Evolutionary conservation across 2,329 filamentous ascomycete genomes (phyloP), one percentile per base, ranked within the genome.

Genomic region (Epichloe baconii): DNA sequence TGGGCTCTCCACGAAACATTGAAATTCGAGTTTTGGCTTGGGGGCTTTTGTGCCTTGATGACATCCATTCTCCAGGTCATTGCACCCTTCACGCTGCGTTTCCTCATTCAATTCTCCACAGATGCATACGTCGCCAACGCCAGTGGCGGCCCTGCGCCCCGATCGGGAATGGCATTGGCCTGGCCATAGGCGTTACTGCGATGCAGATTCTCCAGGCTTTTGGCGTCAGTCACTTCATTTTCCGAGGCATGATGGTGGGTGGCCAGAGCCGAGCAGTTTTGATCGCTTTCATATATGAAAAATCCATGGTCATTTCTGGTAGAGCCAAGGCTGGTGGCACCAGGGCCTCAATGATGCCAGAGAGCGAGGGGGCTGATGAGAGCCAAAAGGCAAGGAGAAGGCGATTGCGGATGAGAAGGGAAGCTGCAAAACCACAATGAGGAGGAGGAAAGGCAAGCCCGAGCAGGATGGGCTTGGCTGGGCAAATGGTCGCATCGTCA

Each of bases 401-500:
- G 26, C 26, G 7, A 66, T 23, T 5, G 14, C 31, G 4, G 48
- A 51, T 21, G 47, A 40, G 2, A 69, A 71, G 17, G 69, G 74
- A 49, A 65, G 62, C 5, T 64, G 68, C 41, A 61, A 63, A 3
- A 66, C 66, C 49, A 62, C 67, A 15, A 65, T 71, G 47, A 66
- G 70, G 21, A 66, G 62, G 23, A 70, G 71, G 31, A 71, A 72
- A 47, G 66, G 65, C 3, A 56, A 61, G 5, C 59, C 64, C 4
- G 69, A 70, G 43, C 66, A 63, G 12, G 86, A 93, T 59, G 86
- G 85, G 3, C 74, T 80, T 21, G 93, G 91, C 23, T 97, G 91
- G 91, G 83, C 83, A 52, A 97, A 96, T 61, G 93, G 93, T 21
- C 82, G 88, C 55, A 88, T 97, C 49, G 82, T 93, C 63, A 95